A percentile compares a stretch with the other conserved stretches of the same genome.
Evolutionary conservation across 1,284 basidiomycete genomes (phyloP).

Genomic region (Agaricales sp.): DNA sequence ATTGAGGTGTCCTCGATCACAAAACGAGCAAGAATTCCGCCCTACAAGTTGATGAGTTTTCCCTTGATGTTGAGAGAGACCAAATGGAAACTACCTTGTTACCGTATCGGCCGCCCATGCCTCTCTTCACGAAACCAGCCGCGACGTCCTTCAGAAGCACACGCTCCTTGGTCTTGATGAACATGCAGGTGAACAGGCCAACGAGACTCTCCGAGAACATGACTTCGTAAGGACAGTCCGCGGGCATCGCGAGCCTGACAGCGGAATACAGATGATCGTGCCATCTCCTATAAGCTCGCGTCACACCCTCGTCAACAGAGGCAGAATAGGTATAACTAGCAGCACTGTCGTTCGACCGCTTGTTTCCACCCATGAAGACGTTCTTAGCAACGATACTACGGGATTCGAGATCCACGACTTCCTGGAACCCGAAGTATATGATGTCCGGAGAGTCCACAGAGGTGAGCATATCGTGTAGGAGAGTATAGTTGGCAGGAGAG

Average conservation of each 20-base stretch:
- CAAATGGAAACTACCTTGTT: slow-evolving; percentile 65
- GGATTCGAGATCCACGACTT: slow-evolving; percentile 89
- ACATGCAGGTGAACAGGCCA: slow-evolving; percentile 83
- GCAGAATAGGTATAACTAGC: slow-evolving; percentile 1
- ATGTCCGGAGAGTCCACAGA: slow-evolving; percentile 77
- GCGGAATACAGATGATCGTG: slow-evolving; percentile 71
- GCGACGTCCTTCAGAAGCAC: slow-evolving; percentile 57
- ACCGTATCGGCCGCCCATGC: slow-evolving; percentile 87
- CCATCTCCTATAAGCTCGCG: slow-evolving; percentile 82
- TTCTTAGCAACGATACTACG: slow-evolving; percentile 89
- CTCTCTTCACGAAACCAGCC: slow-evolving; percentile 79
- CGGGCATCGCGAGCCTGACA: slow-evolving; percentile 59
- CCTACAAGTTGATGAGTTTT: slow-evolving; percentile 33
- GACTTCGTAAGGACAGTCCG: slow-evolving; percentile 63
- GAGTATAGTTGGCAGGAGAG: slow-evolving; percentile 53
- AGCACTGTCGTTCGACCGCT: slow-evolving; percentile 10
- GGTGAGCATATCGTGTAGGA: slow-evolving; percentile 62
- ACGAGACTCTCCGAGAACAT: slow-evolving; percentile 85
- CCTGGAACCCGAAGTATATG: slow-evolving; percentile 91
- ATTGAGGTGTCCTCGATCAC: slow-evolving; percentile 86
- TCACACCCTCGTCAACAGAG: slow-evolving; percentile 51
- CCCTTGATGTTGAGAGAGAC: neutral
- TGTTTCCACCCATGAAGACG: slow-evolving; percentile 56
- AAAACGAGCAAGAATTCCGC: slow-evolving; percentile 85
- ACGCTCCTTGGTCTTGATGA: slow-evolving; percentile 63